Evolutionary conservation across 2,329 filamentous ascomycete genomes (phyloP).

Genomic region (Exserohilum turcica): DNA sequence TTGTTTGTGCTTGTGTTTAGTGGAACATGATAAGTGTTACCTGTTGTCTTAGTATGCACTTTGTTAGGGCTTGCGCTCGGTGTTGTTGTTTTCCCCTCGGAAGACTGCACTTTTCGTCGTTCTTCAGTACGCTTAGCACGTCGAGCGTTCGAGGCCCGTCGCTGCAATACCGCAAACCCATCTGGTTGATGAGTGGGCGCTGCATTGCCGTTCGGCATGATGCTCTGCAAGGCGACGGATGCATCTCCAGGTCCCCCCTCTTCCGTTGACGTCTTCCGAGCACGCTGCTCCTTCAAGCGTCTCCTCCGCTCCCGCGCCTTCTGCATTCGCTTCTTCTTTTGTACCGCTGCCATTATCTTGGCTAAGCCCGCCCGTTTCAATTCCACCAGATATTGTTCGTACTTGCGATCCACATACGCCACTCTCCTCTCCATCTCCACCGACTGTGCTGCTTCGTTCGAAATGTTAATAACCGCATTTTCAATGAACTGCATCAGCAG

Average conservation of each 20-base stretch:
- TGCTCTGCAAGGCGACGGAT: neutral
- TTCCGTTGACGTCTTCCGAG: constrained; percentile 15
- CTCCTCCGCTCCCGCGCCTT: constrained; percentile 31
- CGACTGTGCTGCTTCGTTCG: constrained; percentile 42
- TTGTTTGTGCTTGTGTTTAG: constrained; percentile 9
- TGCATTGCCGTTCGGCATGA: neutral
- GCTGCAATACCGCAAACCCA: constrained; percentile 14
- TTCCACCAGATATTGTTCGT: constrained; percentile 19
- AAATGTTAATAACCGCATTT: constrained; percentile 42
- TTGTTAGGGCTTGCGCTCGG: neutral
- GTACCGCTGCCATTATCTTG: constrained; percentile 24
- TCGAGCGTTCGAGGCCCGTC: constrained; percentile 23
- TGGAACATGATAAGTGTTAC: constrained; percentile 2
- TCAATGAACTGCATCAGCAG: constrained; percentile 54
- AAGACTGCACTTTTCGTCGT: constrained; percentile 8
- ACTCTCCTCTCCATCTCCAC: constrained; percentile 39
- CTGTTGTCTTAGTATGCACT: neutral
- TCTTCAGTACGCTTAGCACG: constrained; percentile 27
- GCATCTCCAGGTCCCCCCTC: constrained; percentile 5
- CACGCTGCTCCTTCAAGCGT: constrained; percentile 30
- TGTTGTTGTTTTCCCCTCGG: constrained; percentile 1
- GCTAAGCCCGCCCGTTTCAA: constrained; percentile 29
- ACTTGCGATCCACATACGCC: constrained; percentile 26
- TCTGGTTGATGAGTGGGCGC: constrained; percentile 7
- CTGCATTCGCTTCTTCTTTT: constrained; percentile 32